Evolutionary conservation across 768 basidiomycete species (phyloP).

Genomic region (Tubosaeta brunneosetosa): DNA sequence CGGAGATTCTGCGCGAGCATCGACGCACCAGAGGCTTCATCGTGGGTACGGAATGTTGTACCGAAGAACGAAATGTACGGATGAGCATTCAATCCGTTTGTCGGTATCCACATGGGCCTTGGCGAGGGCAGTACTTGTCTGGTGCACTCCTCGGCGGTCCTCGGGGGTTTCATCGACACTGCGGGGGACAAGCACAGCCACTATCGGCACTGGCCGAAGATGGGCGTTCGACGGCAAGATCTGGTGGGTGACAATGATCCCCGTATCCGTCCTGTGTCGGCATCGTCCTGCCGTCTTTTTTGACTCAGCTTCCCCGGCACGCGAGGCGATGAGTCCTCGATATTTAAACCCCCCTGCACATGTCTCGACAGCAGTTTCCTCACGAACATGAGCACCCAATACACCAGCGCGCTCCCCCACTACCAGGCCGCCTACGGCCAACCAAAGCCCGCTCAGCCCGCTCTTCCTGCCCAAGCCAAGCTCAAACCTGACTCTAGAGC

Average conservation of each 20-base stretch:
- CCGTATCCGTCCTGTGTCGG: slow-evolving; percentile 25
- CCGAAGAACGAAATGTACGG: not conserved
- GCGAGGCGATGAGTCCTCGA: slow-evolving; percentile 24
- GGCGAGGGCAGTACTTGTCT: not conserved
- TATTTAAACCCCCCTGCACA: slow-evolving; percentile 26
- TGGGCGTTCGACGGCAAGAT: not conserved
- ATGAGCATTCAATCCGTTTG: not conserved
- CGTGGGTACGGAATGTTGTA: not conserved
- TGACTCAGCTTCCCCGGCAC: not conserved
- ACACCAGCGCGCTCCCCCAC: slow-evolving; percentile 15
- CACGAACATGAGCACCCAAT: slow-evolving; percentile 32
- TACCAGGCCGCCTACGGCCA: slow-evolving; percentile 14
- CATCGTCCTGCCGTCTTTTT: slow-evolving; percentile 10
- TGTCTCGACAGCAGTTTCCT: not conserved
- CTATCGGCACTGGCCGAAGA: slow-evolving; percentile 4
- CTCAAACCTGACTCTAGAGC: slow-evolving; percentile 17
- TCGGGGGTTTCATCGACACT: slow-evolving; percentile 1
- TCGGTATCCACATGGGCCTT: not conserved
- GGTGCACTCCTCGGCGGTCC: not conserved
- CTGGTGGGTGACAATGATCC: slow-evolving; percentile 9
- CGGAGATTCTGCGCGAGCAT: slow-evolving; percentile 10
- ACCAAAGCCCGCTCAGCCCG: slow-evolving; percentile 18
- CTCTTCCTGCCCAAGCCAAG: slow-evolving; percentile 16
- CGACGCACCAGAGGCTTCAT: not conserved
- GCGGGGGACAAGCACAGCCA: slow-evolving; percentile 1